Conservation (phyloP, 2,329 filamentous ascomycete species). For the Nothophaeocryptopus gaeumannii region DNA sequence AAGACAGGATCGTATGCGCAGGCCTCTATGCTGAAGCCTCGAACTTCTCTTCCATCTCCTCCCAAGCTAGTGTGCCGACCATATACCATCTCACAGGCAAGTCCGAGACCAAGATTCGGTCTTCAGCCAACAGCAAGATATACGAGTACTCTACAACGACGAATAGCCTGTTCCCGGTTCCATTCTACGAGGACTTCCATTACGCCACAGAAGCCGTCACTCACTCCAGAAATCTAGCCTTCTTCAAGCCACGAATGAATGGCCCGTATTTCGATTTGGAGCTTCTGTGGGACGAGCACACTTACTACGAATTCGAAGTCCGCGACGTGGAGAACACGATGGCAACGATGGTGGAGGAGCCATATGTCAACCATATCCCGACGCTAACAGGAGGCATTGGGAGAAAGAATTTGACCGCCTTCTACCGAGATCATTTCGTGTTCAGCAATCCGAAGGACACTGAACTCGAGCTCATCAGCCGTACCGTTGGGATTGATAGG, state of each 20-base stretch:
- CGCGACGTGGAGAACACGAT: slow-evolving; percentile 70
- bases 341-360: slow-evolving; percentile 76
- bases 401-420: slow-evolving; percentile 58
- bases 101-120: slow-evolving; percentile 18
- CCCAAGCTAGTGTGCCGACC: slow-evolving; percentile 23
- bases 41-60: slow-evolving; percentile 16
- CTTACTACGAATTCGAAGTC: slow-evolving; percentile 66
- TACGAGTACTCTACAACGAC: slow-evolving; percentile 48
- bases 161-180: slow-evolving; percentile 48
- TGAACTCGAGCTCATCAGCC: slow-evolving; percentile 64
- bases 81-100: slow-evolving; percentile 28
- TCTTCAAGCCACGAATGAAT: slow-evolving; percentile 60
- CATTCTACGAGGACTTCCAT: slow-evolving; percentile 52
- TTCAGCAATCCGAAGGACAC: slow-evolving; percentile 69
- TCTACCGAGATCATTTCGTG: slow-evolving; percentile 73
- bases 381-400: slow-evolving; percentile 68
- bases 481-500: slow-evolving; percentile 69
- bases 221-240: slow-evolving; percentile 64
- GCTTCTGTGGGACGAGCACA: slow-evolving; percentile 76
- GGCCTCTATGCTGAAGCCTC: slow-evolving; percentile 34
- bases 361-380: slow-evolving; percentile 75
- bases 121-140: slow-evolving; percentile 21
- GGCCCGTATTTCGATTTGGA: slow-evolving; percentile 74
- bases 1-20: slow-evolving; percentile 31
- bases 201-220: slow-evolving; percentile 57